phyloP scores from a whole-genome alignment of 345 rosid species.

The Alliaria petiolata region DNA sequence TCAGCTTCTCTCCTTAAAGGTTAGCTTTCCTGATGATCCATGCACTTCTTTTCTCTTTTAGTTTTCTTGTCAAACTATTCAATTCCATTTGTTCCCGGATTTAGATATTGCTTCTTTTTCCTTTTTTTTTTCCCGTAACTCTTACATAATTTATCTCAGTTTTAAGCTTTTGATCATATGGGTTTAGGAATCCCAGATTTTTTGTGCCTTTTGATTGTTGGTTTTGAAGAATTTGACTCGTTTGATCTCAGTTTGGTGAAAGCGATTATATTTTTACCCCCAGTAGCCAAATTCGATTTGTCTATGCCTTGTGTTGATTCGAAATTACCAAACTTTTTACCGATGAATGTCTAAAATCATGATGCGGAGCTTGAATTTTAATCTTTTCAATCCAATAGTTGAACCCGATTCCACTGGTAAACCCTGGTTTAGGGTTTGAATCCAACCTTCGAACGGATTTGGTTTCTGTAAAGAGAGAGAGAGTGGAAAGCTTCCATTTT shows the following conservation, averaged over 20 bases:
- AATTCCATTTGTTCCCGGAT: not conserved
- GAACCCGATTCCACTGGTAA: not conserved
- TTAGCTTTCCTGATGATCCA: constrained; percentile 17
- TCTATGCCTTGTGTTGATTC: not conserved
- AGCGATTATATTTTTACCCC: not conserved
- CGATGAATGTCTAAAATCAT: not conserved
- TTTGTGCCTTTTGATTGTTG: not conserved
- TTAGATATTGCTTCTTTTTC: not conserved
- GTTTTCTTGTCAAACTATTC: not conserved
- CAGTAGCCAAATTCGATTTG: not conserved
- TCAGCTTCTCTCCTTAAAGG: constrained; percentile 11
- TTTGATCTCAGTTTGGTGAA: not conserved
- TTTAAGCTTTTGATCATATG: constrained; percentile 12
- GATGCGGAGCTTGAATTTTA: not conserved
- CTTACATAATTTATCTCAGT: not conserved
- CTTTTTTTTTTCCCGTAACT: not conserved
- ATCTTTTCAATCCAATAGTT: not conserved
- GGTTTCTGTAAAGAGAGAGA: not conserved
- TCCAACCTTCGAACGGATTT: not conserved
- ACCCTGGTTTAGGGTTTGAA: constrained; percentile 12
- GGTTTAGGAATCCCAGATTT: not conserved
- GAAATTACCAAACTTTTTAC: not conserved
- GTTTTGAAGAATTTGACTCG: constrained; percentile 2
- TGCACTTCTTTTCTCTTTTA: not conserved
- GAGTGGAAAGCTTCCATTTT: not conserved